Base-by-base conservation (phyloP, 768 basidiomycete genomes). In the Peribolospora kevripleyi region DNA sequence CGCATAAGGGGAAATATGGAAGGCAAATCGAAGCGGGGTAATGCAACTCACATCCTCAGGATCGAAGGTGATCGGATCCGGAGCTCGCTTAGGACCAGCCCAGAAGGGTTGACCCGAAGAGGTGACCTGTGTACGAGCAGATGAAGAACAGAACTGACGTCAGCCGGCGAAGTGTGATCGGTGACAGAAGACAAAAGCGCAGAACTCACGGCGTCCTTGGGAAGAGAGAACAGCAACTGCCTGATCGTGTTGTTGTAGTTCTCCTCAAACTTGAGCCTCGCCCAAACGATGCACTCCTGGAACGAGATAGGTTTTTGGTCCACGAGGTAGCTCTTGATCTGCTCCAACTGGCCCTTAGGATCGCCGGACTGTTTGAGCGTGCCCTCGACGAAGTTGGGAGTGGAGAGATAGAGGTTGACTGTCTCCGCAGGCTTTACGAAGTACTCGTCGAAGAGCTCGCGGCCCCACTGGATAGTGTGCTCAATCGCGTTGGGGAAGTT, bases 401-500 rank as follows among this genome's bases (percentile, higher is more conserved):
- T 90, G 1, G 88, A 85, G 40, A 98, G 80, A 70, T 95, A 98
- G 39, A 87, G 77, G 68, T 98, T 98, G 66, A 84, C 87, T 48
- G 84, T 79, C 66, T 90, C 84, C 42, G 82, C 75, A 2, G 93
- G 93, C 66, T 91, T 88, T 62, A 93, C 82, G 63, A 95, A 98
- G 48, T 87, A 71, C 56, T 77, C 79, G 65, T 93, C 85, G 67
- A 98, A 97, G 59, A 84, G 83, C 62, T 80, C 78, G 61, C 88
- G 80, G 62, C 83, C 80, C 93, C 93, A 98, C 85, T 86, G 62
- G 57, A 98, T 98, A 6, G 88, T 93, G 69, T 98, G 93, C 61
- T 85, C 81, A 62, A 97, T 97, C 37, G 82, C 82, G 66, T 98
- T 90, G 7, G 93, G 93, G 76, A 97, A 98, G 69, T 85, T 95